Base-by-base conservation (phyloP, 441 rosid species). In the Adansonia gregorii region DNA sequence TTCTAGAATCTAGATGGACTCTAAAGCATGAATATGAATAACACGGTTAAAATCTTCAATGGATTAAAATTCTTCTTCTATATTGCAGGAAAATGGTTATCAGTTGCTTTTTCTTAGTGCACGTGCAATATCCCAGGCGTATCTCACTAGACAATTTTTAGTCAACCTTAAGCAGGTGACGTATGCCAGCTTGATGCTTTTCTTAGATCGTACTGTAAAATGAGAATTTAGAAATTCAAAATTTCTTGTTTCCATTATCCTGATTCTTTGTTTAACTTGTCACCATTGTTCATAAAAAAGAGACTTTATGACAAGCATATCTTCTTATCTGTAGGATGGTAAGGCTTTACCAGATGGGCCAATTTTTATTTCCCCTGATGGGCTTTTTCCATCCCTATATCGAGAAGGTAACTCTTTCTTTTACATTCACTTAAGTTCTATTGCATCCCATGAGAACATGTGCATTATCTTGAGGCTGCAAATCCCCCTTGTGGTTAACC, bases 331-430 rank as follows among this genome's bases (percentile, higher is more conserved):
- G 52, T 84, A 93, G 99, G 95, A 97, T 54, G 99, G 99, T 67
- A 91, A 88, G 83, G 91, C 93, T 76, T 89, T 97, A 85, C 98
- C 99, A 17, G 97, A 94, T 80, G 99, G 98, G 39, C 99, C 99
- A 15, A 91, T 93, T 79, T 93, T 97, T 77, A 94, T 94, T 83
- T 97, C 99, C 75, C 98, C 99, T 0, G 99, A 97, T 81, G 99
- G 99, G 35, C 88, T 97, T 79, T 88, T 97, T 82, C 99, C 99
- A 70, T 97, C 98, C 52, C 74, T 94, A 76, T 91, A 70, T 85
- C 94, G 98, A 43, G 99, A 97, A 92, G 99, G 99, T 94, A 86
- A 80, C 22, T 74, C 22, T 51, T 49, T 51, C 46, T 27, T 3
- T 51, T 27, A 7, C 46, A 51, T 51, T 15, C 9, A 15, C 20